phyloP scores from a whole-genome alignment of 768 basidiomycete genomes.

The Thelephora aurantiotincta region DNA sequence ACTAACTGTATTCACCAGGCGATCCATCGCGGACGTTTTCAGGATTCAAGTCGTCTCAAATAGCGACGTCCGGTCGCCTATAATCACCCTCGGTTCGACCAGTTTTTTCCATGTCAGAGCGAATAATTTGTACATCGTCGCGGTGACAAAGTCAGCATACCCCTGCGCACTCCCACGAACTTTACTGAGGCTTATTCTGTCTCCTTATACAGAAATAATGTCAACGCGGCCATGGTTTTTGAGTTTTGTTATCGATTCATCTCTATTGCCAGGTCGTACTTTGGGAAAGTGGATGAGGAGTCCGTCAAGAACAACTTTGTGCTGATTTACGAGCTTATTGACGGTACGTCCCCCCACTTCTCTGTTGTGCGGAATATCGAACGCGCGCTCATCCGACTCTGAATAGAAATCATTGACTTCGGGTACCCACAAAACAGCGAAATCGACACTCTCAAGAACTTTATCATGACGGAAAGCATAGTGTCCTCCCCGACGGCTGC shows the following conservation, averaged over 20 bases:
- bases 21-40: slow-evolving; percentile 95
- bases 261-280: slow-evolving; percentile 88
- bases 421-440: slow-evolving; percentile 99
- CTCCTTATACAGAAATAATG: slow-evolving; percentile 57
- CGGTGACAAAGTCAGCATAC: slow-evolving; percentile 63
- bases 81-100: slow-evolving; percentile 93
- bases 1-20: slow-evolving; percentile 32
- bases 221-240: slow-evolving; percentile 94
- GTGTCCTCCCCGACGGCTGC: slow-evolving; percentile 75
- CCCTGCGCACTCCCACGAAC: not conserved
- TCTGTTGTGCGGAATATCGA: not conserved
- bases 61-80: slow-evolving; percentile 91
- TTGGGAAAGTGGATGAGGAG: slow-evolving; percentile 97
- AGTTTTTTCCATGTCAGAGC: slow-evolving; percentile 97
- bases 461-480: slow-evolving; percentile 96
- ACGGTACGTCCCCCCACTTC: slow-evolving; percentile 41
- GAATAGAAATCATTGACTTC: slow-evolving; percentile 92
- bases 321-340: slow-evolving; percentile 93
- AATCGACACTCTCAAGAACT: slow-evolving; percentile 92
- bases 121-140: slow-evolving; percentile 91
- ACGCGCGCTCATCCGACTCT: not conserved
- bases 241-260: slow-evolving; percentile 97
- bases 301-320: slow-evolving; percentile 99
- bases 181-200: not conserved
- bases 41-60: slow-evolving; percentile 98